Evolutionary conservation across 1,284 basidiomycete genomes (phyloP).

Genomic region (Neonothopanus nambi): DNA sequence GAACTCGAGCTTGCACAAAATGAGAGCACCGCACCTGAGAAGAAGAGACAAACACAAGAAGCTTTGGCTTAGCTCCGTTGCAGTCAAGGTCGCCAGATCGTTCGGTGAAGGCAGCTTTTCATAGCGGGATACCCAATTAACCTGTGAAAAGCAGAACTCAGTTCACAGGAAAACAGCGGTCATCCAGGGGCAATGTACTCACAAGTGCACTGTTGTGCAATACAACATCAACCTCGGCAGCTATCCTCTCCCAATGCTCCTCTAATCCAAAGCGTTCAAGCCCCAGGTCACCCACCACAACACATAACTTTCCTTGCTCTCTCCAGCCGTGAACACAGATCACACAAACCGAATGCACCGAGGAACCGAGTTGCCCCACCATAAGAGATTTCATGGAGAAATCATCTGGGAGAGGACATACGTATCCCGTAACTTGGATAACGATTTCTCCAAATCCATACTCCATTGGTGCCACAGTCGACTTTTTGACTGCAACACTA

Average conservation of each 20-base stretch:
- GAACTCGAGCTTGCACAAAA: no score
- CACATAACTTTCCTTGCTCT: slow-evolving; percentile 88
- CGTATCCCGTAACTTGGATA: slow-evolving; percentile 55
- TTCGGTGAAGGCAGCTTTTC: slow-evolving; percentile 91
- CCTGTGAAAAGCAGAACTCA: slow-evolving; percentile 48
- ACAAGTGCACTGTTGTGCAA: slow-evolving; percentile 97
- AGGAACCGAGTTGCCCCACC: slow-evolving; percentile 94
- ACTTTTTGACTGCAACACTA: slow-evolving; percentile 16
- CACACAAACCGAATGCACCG: slow-evolving; percentile 88
- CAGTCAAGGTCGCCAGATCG: slow-evolving; percentile 86
- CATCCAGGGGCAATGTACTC: slow-evolving; percentile 28
- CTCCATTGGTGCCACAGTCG: slow-evolving; percentile 38
- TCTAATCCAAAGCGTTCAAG: slow-evolving; percentile 78
- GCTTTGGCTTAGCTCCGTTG: slow-evolving; percentile 86
- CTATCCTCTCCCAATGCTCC: slow-evolving; percentile 69
- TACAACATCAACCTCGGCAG: slow-evolving; percentile 80
- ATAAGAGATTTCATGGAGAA: slow-evolving; percentile 61
- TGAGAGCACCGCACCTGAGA: no score
- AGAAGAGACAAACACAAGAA: slow-evolving; percentile 92
- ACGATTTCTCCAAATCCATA: slow-evolving; percentile 84
- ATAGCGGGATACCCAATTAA: slow-evolving; percentile 99
- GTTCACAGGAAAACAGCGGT: neutral
- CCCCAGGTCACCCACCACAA: slow-evolving; percentile 88
- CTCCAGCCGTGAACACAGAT: slow-evolving; percentile 64
- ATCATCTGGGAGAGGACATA: slow-evolving; percentile 60